phyloP scores from a whole-genome alignment of 2,329 filamentous ascomycete species.

The Metarhizium humberi region DNA sequence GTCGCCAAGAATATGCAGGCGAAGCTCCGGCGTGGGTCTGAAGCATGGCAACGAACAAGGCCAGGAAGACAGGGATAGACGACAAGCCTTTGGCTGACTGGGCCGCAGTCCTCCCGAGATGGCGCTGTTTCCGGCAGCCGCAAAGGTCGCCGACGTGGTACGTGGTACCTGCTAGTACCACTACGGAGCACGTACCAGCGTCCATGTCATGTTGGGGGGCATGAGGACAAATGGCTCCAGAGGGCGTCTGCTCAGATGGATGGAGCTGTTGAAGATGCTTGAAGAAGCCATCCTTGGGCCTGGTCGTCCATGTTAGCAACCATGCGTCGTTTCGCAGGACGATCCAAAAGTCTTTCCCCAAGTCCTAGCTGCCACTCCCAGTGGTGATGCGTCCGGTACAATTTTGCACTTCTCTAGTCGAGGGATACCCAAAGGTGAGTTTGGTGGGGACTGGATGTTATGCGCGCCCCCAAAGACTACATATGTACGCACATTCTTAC shows the following conservation, averaged over 20 bases:
- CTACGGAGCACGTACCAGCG: not conserved
- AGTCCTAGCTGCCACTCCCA: too few relatives aligned
- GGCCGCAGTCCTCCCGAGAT: slow-evolving; percentile 11
- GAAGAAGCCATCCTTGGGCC: too few relatives aligned
- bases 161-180: not conserved
- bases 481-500: too few relatives aligned
- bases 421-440: too few relatives aligned
- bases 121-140: slow-evolving; percentile 8
- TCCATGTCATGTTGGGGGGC: not conserved
- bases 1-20: not conserved
- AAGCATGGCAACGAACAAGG: not conserved
- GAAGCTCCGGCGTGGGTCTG: not conserved
- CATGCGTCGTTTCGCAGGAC: too few relatives aligned
- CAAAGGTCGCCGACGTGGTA: not conserved
- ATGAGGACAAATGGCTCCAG: not conserved
- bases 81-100: slow-evolving; percentile 5
- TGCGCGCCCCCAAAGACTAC: too few relatives aligned
- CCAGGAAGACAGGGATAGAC: not conserved
- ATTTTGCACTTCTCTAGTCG: too few relatives aligned
- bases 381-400: too few relatives aligned
- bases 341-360: too few relatives aligned
- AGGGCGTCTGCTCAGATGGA: not conserved
- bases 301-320: too few relatives aligned
- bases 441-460: too few relatives aligned
- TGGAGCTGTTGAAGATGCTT: too few relatives aligned